Conservation (phyloP, 1,284 basidiomycete species). For the Violaceomyces palustris region DNA sequence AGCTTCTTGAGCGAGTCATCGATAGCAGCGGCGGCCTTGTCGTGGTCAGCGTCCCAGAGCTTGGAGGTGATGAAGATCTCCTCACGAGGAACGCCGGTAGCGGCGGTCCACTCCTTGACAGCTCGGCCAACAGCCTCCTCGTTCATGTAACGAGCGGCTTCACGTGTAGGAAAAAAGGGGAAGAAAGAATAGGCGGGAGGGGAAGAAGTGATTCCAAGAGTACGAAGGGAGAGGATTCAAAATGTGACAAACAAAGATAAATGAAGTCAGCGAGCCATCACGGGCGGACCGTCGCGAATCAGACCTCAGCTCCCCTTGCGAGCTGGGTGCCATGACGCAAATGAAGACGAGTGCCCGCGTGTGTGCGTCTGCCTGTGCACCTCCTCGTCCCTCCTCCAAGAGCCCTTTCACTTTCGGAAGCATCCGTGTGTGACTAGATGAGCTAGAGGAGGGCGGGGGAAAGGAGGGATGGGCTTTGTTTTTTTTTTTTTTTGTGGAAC, state of each 20-base stretch:
- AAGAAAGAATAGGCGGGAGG: neutral
- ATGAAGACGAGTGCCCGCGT: too few relatives aligned
- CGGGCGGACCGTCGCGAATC: too few relatives aligned
- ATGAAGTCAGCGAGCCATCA: too few relatives aligned
- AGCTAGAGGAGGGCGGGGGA: neutral
- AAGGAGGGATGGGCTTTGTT: neutral
- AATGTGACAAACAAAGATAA: neutral
- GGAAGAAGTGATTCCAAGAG: too few relatives aligned
- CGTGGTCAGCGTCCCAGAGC: slow-evolving; percentile 51
- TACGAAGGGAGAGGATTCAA: neutral
- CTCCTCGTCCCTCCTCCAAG: too few relatives aligned
- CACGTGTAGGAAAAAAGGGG: neutral
- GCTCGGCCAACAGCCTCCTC: slow-evolving; percentile 52
- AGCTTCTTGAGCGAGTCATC: slow-evolving; percentile 52
- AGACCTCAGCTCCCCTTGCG: too few relatives aligned
- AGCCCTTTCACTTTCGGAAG: neutral
- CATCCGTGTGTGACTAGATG: neutral
- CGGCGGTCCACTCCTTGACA: slow-evolving; percentile 43
- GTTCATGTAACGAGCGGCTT: slow-evolving; percentile 49
- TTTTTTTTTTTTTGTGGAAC: too few relatives aligned
- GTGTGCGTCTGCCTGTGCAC: too few relatives aligned
- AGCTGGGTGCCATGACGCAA: too few relatives aligned
- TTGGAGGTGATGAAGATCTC: slow-evolving; percentile 54
- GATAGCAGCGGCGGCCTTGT: slow-evolving; percentile 45
- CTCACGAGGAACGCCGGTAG: slow-evolving; percentile 44